phyloP scores from a whole-genome alignment of 805 yeast species.

The Yamadazyma paraphyllophila region DNA sequence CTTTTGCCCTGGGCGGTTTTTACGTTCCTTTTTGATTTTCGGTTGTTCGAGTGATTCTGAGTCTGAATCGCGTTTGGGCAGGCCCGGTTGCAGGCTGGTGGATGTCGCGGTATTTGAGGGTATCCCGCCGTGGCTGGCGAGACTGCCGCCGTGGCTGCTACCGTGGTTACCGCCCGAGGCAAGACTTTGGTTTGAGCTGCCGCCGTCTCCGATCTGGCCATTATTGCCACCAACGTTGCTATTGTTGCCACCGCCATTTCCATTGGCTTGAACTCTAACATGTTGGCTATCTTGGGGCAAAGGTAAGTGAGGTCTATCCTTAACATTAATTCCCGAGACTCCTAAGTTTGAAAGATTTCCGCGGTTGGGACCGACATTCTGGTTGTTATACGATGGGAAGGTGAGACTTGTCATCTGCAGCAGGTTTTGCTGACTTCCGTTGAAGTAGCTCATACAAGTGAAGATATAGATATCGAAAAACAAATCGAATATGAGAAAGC shows the following conservation, averaged over 20 bases:
- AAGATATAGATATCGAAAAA: background rate
- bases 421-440: background rate
- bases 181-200: background rate
- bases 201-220: too few species aligned
- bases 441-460: conserved; percentile 6
- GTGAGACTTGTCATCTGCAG: conserved; percentile 3
- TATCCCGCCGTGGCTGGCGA: background rate
- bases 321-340: conserved; percentile 3
- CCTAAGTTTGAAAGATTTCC: background rate
- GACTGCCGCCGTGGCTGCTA: background rate
- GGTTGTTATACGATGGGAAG: conserved; percentile 12
- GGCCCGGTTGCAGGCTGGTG: background rate
- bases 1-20: conserved; percentile 52
- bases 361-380: background rate
- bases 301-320: conserved; percentile 12
- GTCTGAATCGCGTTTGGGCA: background rate
- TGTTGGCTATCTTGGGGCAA: conserved; percentile 12
- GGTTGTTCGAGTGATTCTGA: background rate
- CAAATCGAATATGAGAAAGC: background rate
- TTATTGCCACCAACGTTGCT: background rate
- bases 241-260: background rate
- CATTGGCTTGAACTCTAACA: background rate
- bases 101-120: background rate
- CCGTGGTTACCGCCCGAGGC: background rate
- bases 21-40: conserved; percentile 27